Conservation (phyloP, 2,329 filamentous ascomycete genomes). For the Nigrospora oryzae region DNA sequence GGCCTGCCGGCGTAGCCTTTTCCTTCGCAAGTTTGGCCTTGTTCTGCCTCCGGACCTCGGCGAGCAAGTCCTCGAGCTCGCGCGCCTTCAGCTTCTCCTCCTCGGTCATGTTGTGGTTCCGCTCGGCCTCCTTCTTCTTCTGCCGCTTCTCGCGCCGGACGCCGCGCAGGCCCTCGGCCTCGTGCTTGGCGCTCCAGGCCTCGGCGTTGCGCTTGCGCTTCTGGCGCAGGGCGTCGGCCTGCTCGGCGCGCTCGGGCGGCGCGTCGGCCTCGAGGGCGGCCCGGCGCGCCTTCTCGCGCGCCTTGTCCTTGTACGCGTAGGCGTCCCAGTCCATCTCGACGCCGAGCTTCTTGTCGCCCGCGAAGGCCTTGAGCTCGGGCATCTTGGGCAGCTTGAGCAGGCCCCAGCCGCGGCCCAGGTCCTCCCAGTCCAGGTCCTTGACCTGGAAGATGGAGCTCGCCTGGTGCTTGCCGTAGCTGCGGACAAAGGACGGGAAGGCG, state of each 20-base stretch:
- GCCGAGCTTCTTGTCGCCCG: conserved; percentile 56
- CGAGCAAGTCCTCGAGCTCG: conserved; percentile 57
- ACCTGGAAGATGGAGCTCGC: conserved; percentile 86
- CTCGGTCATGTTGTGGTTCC: conserved; percentile 47
- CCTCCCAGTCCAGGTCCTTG: conserved; percentile 74
- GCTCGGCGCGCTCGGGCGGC: conserved; percentile 14
- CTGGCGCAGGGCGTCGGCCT: conserved; percentile 17
- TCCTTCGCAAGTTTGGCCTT: conserved; percentile 28
- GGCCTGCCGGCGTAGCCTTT: conserved; percentile 12
- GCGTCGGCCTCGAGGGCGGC: conserved; percentile 35
- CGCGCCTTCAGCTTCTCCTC: conserved; percentile 51
- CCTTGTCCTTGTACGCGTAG: conserved; percentile 65
- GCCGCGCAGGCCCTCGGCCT: conserved; percentile 54
- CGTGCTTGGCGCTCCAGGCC: conserved; percentile 66
- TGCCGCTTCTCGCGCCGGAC: conserved; percentile 57
- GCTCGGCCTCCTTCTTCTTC: conserved; percentile 55
- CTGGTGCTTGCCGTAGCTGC: conserved; percentile 85
- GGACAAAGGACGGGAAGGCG: conserved; percentile 88
- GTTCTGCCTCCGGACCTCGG: conserved; percentile 53
- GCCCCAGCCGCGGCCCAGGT: conserved; percentile 76
- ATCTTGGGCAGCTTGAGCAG: conserved; percentile 83
- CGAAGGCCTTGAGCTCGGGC: conserved; percentile 76
- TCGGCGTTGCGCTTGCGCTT: conserved; percentile 54
- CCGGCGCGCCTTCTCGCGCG: conserved; percentile 56
- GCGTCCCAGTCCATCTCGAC: conserved; percentile 58